Base-by-base conservation (phyloP, 192 early-diverging fungal genomes). In the Rhizophagus prolifer region DNA sequence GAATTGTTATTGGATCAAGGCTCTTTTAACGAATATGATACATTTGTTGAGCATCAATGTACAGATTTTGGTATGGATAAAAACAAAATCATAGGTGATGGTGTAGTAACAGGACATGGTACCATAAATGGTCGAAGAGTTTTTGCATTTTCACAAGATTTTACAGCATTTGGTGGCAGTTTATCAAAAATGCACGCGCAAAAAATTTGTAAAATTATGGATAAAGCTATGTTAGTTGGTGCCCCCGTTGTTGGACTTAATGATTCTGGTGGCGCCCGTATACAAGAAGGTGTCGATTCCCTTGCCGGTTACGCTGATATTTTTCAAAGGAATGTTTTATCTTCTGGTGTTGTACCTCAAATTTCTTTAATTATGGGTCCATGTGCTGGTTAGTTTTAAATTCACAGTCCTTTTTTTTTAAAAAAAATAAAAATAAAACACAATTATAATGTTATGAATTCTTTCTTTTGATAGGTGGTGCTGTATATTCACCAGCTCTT, bases 281-380 rank as follows among this genome's bases (percentile, higher is more conserved):
- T 98, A 75, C 97, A 98, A 80, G 97, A 98, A 84, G 97, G 97
- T 75, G 97, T 98, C 4, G 96, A 96, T 73, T 96, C 95, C 31
- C 85, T 98, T 58, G 97, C 91, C 23, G 97, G 97, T 3, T 97
- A 97, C 81, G 95, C 95, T 19, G 96, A 98, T 76, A 98, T 98
- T 76, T 98, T 98, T 83, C 75, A 86, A 82, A 90, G 91, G 78
- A 98, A 98, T 80, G 97, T 97, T 31, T 74, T 93, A 73, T 93
- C 93, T 5, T 96, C 95, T 1, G 97, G 97, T 26, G 97, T 97
- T 25, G 86, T 98, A 38, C 97, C 97, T 26, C 97, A 98, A 82
- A 90, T 98, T 64, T 97, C 96, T 3, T 81, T 98, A 60, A 93
- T 98, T 69, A 98, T 98, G 97, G 97, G 97, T 3, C 97, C 97